Base-by-base conservation (phyloP, 2,329 filamentous ascomycete genomes). In the Myriosclerotinia curreyana region DNA sequence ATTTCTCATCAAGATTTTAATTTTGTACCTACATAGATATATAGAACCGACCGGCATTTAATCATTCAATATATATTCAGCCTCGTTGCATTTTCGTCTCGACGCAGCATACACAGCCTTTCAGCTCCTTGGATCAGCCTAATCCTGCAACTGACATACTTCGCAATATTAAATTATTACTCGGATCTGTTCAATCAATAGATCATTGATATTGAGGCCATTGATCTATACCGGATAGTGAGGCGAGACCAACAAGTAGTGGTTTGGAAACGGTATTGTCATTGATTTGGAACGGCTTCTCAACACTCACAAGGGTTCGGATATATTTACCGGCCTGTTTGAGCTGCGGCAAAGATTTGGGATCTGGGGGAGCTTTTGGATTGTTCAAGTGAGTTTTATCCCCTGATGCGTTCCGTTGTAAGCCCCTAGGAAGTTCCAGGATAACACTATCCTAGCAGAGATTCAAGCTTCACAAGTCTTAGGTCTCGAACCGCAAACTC, bases 21-120 rank as follows among this genome's bases (percentile, higher is more conserved):
- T 42, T 14, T 40, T 25, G 60, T 50, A 49, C 60, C 60, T 63
- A 42, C 60, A 61, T 61, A 38, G 49, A 28, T n/a, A n/a, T n/a
- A n/a, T 31, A 31, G 28, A 31, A 31, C 28, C 28, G 28, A 31
- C 28, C 53, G 34, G 53, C 38, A 28, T 42, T 28, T 40, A 40
- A n/a, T 28, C 36, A 9, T 36, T 42, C 8, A 38, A 48, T 31
- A 31, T 28, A 50, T 38, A 20, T 42, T 44, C 48, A 44, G 59
- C 48, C 48, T 28, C 36, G 14, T n/a, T 40, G 25, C n/a, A 31
- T 20, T 8, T 11, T 22, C 34, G 40, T 38, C 48, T 40, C n/a
- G 17, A 20, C 34, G 6, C 15, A 49, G 20, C 34, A 38, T 12
- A 38, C n/a, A 14, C 42, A 31, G 28, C 20, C n/a, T 14, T 36